Conservation (phyloP, 2,329 filamentous ascomycete genomes). For the Didymella pinodella region DNA sequence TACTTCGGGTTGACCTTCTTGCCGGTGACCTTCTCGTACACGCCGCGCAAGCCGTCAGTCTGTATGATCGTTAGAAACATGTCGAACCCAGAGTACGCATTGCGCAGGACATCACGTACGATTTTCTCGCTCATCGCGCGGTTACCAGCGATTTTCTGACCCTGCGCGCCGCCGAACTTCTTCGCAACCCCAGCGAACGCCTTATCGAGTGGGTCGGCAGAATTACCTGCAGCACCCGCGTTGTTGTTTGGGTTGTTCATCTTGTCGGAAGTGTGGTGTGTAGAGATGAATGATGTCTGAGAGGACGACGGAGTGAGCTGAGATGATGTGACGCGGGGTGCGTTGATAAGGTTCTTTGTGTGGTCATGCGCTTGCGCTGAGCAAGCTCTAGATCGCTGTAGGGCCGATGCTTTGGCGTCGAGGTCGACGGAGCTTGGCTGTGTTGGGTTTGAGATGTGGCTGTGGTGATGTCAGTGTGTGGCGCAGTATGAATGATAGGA, state of each 20-base stretch:
- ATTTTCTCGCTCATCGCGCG: constrained; percentile 52
- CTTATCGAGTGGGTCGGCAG: constrained; percentile 18
- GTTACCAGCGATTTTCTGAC: constrained; percentile 49
- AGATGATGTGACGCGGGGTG: constrained; percentile 1
- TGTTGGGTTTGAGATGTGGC: constrained; percentile 2
- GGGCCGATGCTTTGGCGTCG: neutral
- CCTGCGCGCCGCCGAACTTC: constrained; percentile 54
- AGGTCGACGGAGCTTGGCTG: constrained; percentile 5
- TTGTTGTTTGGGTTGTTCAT: constrained; percentile 17
- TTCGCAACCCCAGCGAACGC: constrained; percentile 56
- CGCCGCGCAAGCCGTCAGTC: constrained; percentile 58
- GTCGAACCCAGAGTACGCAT: neutral
- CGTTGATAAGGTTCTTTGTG: neutral
- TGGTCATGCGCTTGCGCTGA: neutral
- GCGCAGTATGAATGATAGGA: neutral
- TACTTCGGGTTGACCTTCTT: constrained; percentile 59
- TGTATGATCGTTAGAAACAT: constrained; percentile 7
- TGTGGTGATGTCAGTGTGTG: constrained; percentile 1
- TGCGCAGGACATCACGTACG: constrained; percentile 28
- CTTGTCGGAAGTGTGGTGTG: neutral
- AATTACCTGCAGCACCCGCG: constrained; percentile 14
- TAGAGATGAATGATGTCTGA: neutral
- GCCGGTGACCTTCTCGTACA: constrained; percentile 62
- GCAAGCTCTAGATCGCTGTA: constrained; percentile 5
- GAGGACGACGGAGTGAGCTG: neutral